These are phyloP conservation scores for Oryza officinalis DNA, from an alignment of 176 grass and related monocot genomes.

Conservation along the genomic window DNA sequence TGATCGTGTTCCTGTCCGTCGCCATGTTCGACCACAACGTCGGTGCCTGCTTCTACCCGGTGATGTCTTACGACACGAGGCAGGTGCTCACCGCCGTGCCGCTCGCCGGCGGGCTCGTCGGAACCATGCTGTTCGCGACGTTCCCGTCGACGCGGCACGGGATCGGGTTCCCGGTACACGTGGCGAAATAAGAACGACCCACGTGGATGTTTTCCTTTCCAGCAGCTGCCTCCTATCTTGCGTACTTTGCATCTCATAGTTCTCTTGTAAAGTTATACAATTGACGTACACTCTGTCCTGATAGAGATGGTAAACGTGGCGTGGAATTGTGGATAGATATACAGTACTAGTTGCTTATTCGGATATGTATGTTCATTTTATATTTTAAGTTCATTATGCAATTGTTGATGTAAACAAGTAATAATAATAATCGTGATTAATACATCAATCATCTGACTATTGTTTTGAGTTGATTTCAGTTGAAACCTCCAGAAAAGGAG, in stretches of 20 bases:
- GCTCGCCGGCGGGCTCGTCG: conserved; percentile 31
- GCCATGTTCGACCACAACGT: conserved; percentile 48
- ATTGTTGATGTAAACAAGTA: too few species aligned
- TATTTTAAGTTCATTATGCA: too few species aligned
- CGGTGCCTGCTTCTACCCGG: conserved; percentile 40
- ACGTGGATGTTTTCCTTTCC: neutral
- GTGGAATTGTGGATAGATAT: neutral
- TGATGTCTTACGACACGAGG: conserved; percentile 30
- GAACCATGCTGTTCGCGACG: conserved; percentile 33
- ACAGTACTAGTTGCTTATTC: neutral
- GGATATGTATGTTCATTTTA: neutral
- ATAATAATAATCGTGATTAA: too few species aligned
- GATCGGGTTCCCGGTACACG: conserved; percentile 36
- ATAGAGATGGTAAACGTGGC: neutral
- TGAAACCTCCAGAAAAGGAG: too few species aligned
- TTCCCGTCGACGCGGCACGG: conserved; percentile 56
- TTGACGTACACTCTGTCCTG: neutral
- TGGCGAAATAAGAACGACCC: neutral
- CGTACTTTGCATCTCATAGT: neutral
- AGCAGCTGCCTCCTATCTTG: neutral
- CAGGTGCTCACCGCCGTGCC: conserved; percentile 46
- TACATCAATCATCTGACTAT: too few species aligned
- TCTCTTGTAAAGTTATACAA: neutral
- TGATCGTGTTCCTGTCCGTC: conserved; percentile 47
- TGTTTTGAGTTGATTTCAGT: too few species aligned